Evolutionary conservation across 805 yeast genomes (phyloP).

Genomic region (Candida sonorensis): DNA sequence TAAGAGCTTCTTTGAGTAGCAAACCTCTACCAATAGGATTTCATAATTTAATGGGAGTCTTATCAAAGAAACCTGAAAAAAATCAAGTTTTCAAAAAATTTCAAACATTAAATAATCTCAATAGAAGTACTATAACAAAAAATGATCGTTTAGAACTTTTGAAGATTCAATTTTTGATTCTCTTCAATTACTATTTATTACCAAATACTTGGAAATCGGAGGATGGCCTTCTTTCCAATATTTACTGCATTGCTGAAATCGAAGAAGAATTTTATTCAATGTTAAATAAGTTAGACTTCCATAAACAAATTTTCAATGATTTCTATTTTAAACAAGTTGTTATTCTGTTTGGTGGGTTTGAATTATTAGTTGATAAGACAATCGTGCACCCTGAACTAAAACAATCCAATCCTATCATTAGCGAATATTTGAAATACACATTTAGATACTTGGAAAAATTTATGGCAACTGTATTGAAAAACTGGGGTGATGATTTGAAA

Average conservation of each 20-base stretch:
- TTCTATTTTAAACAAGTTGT: conserved; percentile 31
- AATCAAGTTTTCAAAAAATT: conserved; percentile 23
- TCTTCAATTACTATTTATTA: conserved; percentile 31
- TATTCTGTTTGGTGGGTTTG: conserved; percentile 33
- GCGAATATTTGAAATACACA: conserved; percentile 31
- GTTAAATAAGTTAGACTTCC: conserved; percentile 22
- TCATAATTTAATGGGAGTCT: conserved; percentile 34
- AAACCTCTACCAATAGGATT: conserved; percentile 41
- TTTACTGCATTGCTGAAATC: conserved; percentile 22
- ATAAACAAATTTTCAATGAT: conserved; percentile 28
- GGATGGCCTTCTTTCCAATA: conserved; percentile 23
- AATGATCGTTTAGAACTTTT: conserved; percentile 26
- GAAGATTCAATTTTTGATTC: conserved; percentile 25
- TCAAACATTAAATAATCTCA: conserved; percentile 18
- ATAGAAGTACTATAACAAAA: conserved; percentile 24
- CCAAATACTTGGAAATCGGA: conserved; percentile 34
- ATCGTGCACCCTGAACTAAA: conserved; percentile 18
- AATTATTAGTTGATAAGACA: conserved; percentile 22
- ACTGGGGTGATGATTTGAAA: conserved; percentile 17
- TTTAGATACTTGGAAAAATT: conserved; percentile 34
- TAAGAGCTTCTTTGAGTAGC: conserved; percentile 51
- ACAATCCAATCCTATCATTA: conserved; percentile 19
- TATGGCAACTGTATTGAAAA: conserved; percentile 15
- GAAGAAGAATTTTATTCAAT: conserved; percentile 28
- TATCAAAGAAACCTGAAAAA: conserved; percentile 29